Evolutionary conservation across 768 basidiomycete species (phyloP).

Genomic region (Tricholoma furcatifolium): DNA sequence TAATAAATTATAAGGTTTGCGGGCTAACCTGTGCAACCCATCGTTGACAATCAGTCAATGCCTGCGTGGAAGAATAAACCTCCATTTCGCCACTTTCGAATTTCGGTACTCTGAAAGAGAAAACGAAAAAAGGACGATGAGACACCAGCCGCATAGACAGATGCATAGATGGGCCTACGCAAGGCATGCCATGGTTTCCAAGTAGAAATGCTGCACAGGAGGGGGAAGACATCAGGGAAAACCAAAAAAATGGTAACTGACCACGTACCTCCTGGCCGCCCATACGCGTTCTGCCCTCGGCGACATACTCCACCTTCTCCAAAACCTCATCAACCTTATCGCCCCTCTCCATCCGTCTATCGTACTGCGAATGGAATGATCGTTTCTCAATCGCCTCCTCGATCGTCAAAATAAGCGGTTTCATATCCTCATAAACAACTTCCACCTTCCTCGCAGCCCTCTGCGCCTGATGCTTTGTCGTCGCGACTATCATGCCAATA

Average conservation of each 20-base stretch:
- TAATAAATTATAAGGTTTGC: not conserved
- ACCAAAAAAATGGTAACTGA: not conserved
- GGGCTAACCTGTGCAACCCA: slow-evolving; percentile 15
- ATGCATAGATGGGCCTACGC: slow-evolving; percentile 1
- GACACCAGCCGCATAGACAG: not conserved
- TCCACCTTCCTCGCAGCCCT: slow-evolving; percentile 11
- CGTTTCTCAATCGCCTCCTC: slow-evolving; percentile 14
- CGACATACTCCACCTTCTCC: slow-evolving; percentile 2
- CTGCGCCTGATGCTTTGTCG: slow-evolving; percentile 14
- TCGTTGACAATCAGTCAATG: slow-evolving; percentile 11
- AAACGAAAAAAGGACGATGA: not conserved
- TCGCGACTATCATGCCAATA: slow-evolving; percentile 15
- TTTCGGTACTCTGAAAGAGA: slow-evolving; percentile 9
- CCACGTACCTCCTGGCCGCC: slow-evolving; percentile 15
- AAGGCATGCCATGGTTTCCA: slow-evolving; percentile 17
- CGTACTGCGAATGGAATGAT: slow-evolving; percentile 12
- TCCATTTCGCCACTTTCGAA: slow-evolving; percentile 18
- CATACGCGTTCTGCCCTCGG: slow-evolving; percentile 13
- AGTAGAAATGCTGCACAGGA: slow-evolving; percentile 12
- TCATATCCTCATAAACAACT: slow-evolving; percentile 11
- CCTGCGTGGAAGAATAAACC: slow-evolving; percentile 15
- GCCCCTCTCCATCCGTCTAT: slow-evolving; percentile 12
- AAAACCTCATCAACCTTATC: slow-evolving; percentile 9
- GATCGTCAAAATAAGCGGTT: slow-evolving; percentile 13
- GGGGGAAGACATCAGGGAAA: not conserved